These are phyloP conservation scores for Talaromyces rugulosus DNA, from an alignment of 2,329 filamentous ascomycete genomes.

Conservation along the genomic window DNA sequence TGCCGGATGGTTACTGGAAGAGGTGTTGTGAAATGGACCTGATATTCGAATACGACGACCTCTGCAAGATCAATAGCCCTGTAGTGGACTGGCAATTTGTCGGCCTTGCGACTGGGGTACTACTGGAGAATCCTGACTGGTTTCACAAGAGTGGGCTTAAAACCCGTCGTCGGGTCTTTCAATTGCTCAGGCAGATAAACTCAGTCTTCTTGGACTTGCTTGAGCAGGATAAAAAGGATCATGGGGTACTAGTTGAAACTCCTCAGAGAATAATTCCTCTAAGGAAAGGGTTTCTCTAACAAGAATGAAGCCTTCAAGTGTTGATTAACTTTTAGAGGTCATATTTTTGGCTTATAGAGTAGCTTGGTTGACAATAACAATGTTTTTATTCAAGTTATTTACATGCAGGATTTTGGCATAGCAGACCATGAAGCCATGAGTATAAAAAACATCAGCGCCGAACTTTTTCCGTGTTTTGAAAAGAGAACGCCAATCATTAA, in stretches of 20 bases:
- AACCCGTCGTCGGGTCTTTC: neutral
- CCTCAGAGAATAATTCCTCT: neutral
- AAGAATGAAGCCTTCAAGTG: neutral
- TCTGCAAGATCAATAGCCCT: too few species aligned
- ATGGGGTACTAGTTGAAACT: neutral
- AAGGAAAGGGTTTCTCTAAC: neutral
- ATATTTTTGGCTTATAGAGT: neutral
- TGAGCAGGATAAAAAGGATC: neutral
- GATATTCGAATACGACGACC: too few species aligned
- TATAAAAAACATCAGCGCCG: neutral
- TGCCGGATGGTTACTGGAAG: too few species aligned
- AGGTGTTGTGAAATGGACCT: too few species aligned
- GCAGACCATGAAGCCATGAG: neutral
- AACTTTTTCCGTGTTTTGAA: neutral
- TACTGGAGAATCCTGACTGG: too few species aligned
- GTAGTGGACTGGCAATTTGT: too few species aligned
- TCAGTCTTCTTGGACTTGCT: neutral
- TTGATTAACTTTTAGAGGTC: too few species aligned
- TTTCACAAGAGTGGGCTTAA: too few species aligned
- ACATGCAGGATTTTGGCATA: neutral
- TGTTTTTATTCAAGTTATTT: neutral
- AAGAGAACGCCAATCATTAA: slow-evolving; percentile 9
- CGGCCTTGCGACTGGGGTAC: too few species aligned
- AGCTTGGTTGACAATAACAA: neutral
- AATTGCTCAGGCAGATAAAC: neutral